Percentiles rank a stretch among this genome's conserved stretches.
phyloP scores from a whole-genome alignment of 2,329 filamentous ascomycete species.

The Nannizziopsis barbatae region DNA sequence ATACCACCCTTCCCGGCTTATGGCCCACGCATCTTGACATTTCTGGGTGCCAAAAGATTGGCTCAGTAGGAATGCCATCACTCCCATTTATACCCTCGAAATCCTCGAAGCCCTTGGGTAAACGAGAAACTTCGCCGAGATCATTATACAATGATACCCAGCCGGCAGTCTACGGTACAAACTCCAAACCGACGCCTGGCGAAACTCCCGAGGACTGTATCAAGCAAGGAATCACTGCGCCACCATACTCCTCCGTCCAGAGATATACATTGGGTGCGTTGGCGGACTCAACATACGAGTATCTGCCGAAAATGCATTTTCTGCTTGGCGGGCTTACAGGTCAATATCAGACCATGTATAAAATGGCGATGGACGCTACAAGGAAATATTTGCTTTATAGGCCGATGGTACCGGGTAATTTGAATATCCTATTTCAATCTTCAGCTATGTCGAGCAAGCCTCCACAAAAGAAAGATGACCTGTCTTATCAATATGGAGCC shows the following conservation, averaged over 20 bases:
- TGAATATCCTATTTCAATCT: slow-evolving; percentile 59
- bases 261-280: slow-evolving; percentile 44
- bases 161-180: slow-evolving; percentile 18
- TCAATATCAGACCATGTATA: slow-evolving; percentile 58
- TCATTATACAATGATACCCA: slow-evolving; percentile 9
- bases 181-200: slow-evolving; percentile 6
- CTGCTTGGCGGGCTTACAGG: slow-evolving; percentile 60
- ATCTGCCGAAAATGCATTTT: slow-evolving; percentile 55
- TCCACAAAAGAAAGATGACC: slow-evolving; percentile 20
- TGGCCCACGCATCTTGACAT: slow-evolving; percentile 53
- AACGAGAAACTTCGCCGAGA: background rate
- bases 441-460: slow-evolving; percentile 42
- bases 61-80: slow-evolving; percentile 13
- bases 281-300: slow-evolving; percentile 49
- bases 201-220: slow-evolving; percentile 25
- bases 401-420: slow-evolving; percentile 58
- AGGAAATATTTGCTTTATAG: slow-evolving; percentile 65
- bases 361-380: slow-evolving; percentile 54
- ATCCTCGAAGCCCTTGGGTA: slow-evolving; percentile 1
- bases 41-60: slow-evolving; percentile 53
- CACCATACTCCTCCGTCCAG: slow-evolving; percentile 25
- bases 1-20: slow-evolving; percentile 30
- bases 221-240: slow-evolving; percentile 30
- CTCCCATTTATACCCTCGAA: background rate
- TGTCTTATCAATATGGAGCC: slow-evolving; percentile 31